A percentile compares a stretch with the other conserved stretches of the same genome.
These are phyloP conservation scores for Nigrospora sphaerica DNA, from an alignment of 2,329 filamentous ascomycete genomes.

Conservation along the genomic window DNA sequence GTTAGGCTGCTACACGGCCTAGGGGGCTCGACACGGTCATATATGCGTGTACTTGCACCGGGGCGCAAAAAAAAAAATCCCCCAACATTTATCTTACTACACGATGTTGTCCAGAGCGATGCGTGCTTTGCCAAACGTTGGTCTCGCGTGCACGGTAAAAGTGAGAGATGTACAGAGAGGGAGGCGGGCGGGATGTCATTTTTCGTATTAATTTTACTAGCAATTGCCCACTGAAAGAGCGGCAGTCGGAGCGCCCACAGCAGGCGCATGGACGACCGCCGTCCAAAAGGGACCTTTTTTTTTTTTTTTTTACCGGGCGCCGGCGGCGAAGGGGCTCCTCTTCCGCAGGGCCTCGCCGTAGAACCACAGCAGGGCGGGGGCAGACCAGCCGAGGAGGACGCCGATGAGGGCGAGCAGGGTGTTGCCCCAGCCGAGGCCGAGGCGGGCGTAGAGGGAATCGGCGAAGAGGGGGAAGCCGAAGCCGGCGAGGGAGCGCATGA, in stretches of 20 bases:
- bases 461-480: conserved; percentile 47
- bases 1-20: neutral
- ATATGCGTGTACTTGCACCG: neutral
- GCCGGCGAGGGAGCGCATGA: conserved; percentile 39
- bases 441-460: conserved; percentile 32
- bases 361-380: conserved; percentile 35
- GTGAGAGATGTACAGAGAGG: too few relatives aligned
- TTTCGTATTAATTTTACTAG: too few relatives aligned
- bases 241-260: too few relatives aligned
- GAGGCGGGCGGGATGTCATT: too few relatives aligned
- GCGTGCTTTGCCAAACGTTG: too few relatives aligned
- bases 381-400: conserved; percentile 41
- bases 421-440: conserved; percentile 41
- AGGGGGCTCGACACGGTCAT: neutral
- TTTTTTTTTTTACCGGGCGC: conserved; percentile 8
- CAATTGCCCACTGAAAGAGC: too few relatives aligned
- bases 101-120: too few relatives aligned
- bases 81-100: too few relatives aligned
- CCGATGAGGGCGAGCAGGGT: conserved; percentile 40
- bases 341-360: conserved; percentile 28
- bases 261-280: too few relatives aligned
- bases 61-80: too few relatives aligned
- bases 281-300: too few relatives aligned
- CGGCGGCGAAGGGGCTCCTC: conserved; percentile 24
- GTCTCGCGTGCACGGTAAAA: too few relatives aligned